These are phyloP conservation scores for Heliocybe sulcata DNA, from an alignment of 1,284 basidiomycete genomes.

Conservation along the genomic window DNA sequence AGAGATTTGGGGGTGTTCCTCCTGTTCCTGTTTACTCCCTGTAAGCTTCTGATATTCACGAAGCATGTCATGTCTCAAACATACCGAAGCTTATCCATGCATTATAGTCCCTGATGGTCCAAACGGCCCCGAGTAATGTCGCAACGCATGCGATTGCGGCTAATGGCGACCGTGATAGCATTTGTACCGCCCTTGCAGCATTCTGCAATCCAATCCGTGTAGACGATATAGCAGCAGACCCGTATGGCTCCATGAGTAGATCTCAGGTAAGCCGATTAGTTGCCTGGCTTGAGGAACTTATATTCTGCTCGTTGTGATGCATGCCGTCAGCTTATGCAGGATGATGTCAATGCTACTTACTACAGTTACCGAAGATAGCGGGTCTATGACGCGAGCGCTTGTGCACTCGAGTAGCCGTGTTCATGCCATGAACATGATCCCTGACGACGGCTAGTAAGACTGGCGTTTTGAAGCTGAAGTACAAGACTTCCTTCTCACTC, in stretches of 20 bases:
- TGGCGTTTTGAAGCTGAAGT: too few relatives aligned
- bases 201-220: neutral
- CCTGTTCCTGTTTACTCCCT: neutral
- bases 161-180: neutral
- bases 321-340: too few relatives aligned
- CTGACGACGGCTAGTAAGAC: too few relatives aligned
- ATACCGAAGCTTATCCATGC: neutral
- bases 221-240: neutral
- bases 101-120: neutral
- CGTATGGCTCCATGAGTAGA: neutral
- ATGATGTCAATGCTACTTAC: too few relatives aligned
- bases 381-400: too few relatives aligned
- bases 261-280: neutral
- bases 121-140: neutral
- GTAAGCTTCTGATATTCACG: neutral
- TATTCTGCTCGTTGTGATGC: too few relatives aligned
- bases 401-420: too few relatives aligned
- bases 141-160: neutral
- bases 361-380: too few relatives aligned
- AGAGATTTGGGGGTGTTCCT: neutral
- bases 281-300: too few relatives aligned
- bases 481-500: too few relatives aligned
- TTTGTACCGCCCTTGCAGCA: neutral
- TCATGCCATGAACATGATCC: too few relatives aligned
- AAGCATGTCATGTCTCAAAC: neutral